A percentile compares a stretch with the other conserved stretches of the same genome.
These are phyloP conservation scores for Trichoderma reesei DNA, from an alignment of 495 filamentous ascomycete genomes.

Conservation along the genomic window DNA sequence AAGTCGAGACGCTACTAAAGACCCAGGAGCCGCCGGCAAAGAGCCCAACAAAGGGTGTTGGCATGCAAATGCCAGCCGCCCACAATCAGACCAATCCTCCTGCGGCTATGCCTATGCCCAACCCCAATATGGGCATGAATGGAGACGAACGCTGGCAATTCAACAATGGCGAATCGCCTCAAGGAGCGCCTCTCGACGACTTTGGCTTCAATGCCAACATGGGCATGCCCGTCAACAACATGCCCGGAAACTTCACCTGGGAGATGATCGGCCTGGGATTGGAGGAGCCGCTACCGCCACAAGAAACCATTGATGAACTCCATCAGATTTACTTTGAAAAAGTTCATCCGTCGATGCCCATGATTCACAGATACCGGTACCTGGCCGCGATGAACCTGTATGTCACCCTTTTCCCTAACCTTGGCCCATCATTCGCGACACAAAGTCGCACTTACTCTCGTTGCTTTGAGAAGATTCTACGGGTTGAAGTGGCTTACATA, in stretches of 20 bases:
- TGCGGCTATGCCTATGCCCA: not conserved
- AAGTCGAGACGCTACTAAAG: conserved; percentile 89
- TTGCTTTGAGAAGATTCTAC: too few species aligned
- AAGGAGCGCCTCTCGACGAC: conserved; percentile 33
- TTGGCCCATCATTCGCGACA: not conserved
- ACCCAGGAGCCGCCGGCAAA: conserved; percentile 45
- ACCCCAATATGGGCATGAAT: conserved; percentile 25
- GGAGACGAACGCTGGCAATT: conserved; percentile 45
- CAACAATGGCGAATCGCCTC: conserved; percentile 38
- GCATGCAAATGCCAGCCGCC: conserved; percentile 11
- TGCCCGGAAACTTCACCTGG: conserved; percentile 55
- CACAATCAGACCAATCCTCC: not conserved
- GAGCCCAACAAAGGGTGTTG: conserved; percentile 25
- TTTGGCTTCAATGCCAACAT: conserved; percentile 42
- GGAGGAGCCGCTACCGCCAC: conserved; percentile 80
- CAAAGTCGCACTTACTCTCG: too few species aligned
- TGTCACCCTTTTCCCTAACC: conserved; percentile 14
- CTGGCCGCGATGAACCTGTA: conserved; percentile 71
- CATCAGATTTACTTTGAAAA: conserved; percentile 86
- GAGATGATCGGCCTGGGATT: conserved; percentile 91
- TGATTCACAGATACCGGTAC: conserved; percentile 83
- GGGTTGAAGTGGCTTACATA: conserved; percentile 15
- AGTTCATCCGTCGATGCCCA: conserved; percentile 71
- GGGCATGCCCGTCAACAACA: conserved; percentile 31
- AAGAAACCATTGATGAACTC: conserved; percentile 86